phyloP scores from a whole-genome alignment of 768 basidiomycete species.

The Clitopilus passeckerianus region DNA sequence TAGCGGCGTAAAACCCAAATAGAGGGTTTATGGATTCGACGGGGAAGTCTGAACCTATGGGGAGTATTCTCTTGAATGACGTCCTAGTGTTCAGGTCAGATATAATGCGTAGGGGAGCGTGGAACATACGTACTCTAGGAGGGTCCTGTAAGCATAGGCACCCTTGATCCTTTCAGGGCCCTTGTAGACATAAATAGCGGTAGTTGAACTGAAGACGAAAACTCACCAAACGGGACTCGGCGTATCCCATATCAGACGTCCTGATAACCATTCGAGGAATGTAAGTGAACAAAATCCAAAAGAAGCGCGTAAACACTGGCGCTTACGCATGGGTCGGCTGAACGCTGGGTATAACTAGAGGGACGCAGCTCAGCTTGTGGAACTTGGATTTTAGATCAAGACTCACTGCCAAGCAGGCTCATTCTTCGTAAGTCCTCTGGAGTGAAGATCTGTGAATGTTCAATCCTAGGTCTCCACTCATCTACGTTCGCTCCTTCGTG shows the following conservation, averaged over 20 bases:
- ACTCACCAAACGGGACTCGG: conserved; percentile 70
- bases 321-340: conserved; percentile 73
- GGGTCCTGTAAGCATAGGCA: conserved; percentile 84
- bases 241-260: conserved; percentile 91
- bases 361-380: conserved; percentile 1
- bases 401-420: conserved; percentile 57
- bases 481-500: conserved; percentile 35
- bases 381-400: not conserved
- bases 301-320: no score
- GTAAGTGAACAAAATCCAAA: not conserved
- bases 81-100: conserved; percentile 22
- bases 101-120: not conserved
- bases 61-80: conserved; percentile 50
- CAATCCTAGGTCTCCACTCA: conserved; percentile 56
- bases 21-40: conserved; percentile 72
- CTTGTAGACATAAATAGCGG: conserved; percentile 26
- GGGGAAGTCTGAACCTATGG: conserved; percentile 76
- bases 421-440: conserved; percentile 54
- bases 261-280: conserved; percentile 23
- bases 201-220: not conserved
- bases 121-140: conserved; percentile 53
- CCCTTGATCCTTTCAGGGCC: conserved; percentile 79
- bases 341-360: conserved; percentile 65
- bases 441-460: conserved; percentile 72
- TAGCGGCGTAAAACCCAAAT: conserved; percentile 66